Evolutionary conservation across 2,329 filamentous ascomycete species (phyloP).

Genomic region (Sporothrix variecibatus): DNA sequence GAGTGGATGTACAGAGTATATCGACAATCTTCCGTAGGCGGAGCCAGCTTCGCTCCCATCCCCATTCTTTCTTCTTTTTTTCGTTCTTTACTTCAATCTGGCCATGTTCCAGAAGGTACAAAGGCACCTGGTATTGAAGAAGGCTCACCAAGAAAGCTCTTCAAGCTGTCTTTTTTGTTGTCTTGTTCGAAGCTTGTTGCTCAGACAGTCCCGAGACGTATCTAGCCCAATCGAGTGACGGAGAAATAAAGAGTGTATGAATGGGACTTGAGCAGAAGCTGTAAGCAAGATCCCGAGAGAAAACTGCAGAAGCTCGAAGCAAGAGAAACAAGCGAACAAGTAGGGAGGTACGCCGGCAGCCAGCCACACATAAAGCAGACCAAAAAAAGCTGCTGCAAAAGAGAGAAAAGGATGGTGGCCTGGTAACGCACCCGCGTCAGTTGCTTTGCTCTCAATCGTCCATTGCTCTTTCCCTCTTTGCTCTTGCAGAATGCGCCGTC

Average conservation of each 20-base stretch:
- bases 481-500: conserved; percentile 1
- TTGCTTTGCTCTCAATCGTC: conserved; percentile 15
- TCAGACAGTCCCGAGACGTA: conserved; percentile 10
- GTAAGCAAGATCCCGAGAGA: background rate
- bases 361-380: conserved; percentile 2
- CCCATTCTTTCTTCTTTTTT: background rate
- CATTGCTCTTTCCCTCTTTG: conserved; percentile 10
- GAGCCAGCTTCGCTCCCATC: background rate
- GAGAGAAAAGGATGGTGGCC: background rate
- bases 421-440: conserved; percentile 12
- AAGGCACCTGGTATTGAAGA: background rate
- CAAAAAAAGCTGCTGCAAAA: background rate
- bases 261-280: background rate
- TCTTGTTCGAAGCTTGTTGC: background rate
- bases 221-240: background rate
- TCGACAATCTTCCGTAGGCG: background rate
- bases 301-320: background rate
- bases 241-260: background rate
- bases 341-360: conserved; percentile 1
- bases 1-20: background rate
- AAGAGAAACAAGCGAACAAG: background rate
- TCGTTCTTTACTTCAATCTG: background rate
- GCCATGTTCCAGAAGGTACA: background rate
- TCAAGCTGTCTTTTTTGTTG: background rate
- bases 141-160: background rate